These are phyloP conservation scores for Fraxinus pennsylvanica DNA, from an alignment of 257 asterid genomes.

Conservation along the genomic window DNA sequence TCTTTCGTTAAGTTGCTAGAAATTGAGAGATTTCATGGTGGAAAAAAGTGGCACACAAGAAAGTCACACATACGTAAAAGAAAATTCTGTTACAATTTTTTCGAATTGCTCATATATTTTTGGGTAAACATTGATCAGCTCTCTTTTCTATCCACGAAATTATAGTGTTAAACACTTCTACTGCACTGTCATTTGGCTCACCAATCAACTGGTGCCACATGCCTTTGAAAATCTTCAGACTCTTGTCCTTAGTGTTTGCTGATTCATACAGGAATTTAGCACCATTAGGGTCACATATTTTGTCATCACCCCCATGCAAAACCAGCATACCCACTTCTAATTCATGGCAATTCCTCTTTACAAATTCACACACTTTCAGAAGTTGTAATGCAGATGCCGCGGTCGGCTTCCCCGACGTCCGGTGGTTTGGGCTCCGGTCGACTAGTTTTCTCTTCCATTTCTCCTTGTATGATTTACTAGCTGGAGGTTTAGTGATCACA, in stretches of 20 bases:
- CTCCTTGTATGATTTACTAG: conserved; percentile 50
- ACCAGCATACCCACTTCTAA: conserved; percentile 64
- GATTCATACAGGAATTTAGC: conserved; percentile 43
- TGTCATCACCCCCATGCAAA: conserved; percentile 73
- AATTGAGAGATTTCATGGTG: no score
- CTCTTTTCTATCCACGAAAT: conserved; percentile 63
- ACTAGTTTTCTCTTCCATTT: conserved; percentile 61
- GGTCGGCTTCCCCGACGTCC: conserved; percentile 52
- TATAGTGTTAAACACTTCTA: conserved; percentile 35
- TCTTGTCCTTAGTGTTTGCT: conserved; percentile 66
- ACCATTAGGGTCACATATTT: conserved; percentile 68
- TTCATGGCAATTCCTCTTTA: conserved; percentile 45
- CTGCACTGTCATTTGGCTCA: conserved; percentile 53
- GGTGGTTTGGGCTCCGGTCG: conserved; percentile 53
- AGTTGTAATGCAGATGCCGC: conserved; percentile 64
- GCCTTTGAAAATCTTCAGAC: conserved; percentile 60
- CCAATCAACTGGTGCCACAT: conserved; percentile 81
- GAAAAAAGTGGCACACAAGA: background rate
- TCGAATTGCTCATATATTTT: no score
- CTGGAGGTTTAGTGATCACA: conserved; percentile 49
- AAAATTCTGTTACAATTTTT: no score
- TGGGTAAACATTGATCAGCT: conserved; percentile 22
- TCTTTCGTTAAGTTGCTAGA: no score
- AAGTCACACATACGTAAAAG: background rate
- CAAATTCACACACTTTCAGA: conserved; percentile 50